phyloP scores from a whole-genome alignment of 768 basidiomycete species.

The Leccinum olivaceopallidum region DNA sequence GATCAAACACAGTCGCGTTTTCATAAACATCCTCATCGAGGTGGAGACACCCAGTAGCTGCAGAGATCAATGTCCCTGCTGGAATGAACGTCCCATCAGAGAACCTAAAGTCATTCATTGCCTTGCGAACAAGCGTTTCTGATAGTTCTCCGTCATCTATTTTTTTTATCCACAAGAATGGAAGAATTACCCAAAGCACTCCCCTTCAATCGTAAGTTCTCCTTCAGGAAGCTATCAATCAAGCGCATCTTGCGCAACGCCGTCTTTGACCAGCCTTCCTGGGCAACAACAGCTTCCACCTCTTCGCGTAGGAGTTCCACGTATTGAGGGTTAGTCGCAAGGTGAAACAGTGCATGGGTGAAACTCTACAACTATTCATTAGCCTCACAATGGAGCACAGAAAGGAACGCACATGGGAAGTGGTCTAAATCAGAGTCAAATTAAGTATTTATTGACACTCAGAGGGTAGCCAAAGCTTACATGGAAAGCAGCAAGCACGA shows the following conservation, averaged over 20 bases:
- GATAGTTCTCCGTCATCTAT: not conserved
- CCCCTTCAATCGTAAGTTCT: not conserved
- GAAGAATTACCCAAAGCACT: not conserved
- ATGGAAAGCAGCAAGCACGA: slow-evolving; percentile 5
- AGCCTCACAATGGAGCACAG: not conserved
- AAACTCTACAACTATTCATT: not conserved
- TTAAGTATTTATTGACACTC: not conserved
- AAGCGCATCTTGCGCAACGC: not conserved
- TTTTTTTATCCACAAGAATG: not conserved
- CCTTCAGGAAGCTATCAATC: not conserved
- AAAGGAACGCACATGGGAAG: not conserved
- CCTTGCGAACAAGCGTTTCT: slow-evolving; percentile 35
- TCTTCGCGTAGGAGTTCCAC: not conserved
- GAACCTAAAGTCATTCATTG: slow-evolving; percentile 34
- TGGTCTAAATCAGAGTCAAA: not conserved
- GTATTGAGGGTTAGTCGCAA: not conserved
- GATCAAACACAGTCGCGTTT: slow-evolving; percentile 41
- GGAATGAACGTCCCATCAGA: slow-evolving; percentile 34
- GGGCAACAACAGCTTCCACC: not conserved
- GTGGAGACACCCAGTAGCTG: slow-evolving; percentile 28
- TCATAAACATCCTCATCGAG: slow-evolving; percentile 28
- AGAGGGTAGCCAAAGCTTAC: slow-evolving; percentile 7
- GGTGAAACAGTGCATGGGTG: not conserved
- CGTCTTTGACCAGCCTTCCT: not conserved
- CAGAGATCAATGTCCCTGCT: slow-evolving; percentile 22